phyloP scores from a whole-genome alignment of 2,329 filamentous ascomycete species.

The Metarhizium robertsii region DNA sequence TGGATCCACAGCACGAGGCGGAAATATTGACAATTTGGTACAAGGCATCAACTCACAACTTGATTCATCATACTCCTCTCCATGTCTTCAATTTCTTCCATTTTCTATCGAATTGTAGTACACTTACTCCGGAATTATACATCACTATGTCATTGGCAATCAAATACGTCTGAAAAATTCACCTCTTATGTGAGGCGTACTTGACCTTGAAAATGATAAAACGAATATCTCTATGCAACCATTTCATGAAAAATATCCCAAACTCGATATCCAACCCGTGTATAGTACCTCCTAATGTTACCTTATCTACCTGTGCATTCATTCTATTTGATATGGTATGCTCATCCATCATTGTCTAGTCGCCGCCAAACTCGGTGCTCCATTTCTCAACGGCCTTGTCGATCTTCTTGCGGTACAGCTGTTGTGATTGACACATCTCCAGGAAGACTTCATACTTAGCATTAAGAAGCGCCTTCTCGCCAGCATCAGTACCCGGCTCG shows the following conservation, averaged over 20 bases:
- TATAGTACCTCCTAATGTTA: neutral
- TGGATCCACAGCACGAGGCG: neutral
- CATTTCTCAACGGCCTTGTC: conserved; percentile 48
- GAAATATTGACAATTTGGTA: no score
- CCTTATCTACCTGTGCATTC: neutral
- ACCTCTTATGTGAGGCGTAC: neutral
- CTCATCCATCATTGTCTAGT: conserved; percentile 5
- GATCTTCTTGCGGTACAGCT: conserved; percentile 68
- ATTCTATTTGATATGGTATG: no score
- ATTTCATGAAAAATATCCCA: neutral
- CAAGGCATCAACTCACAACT: neutral
- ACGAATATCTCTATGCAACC: neutral
- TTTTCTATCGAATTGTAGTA: no score
- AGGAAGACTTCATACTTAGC: conserved; percentile 95
- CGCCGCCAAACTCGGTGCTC: conserved; percentile 18
- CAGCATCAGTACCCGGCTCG: conserved; percentile 59
- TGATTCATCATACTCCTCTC: neutral
- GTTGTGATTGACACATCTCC: conserved; percentile 81
- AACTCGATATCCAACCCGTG: neutral
- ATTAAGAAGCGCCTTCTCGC: conserved; percentile 70
- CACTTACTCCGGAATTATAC: no score
- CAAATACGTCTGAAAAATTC: no score
- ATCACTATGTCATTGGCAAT: no score
- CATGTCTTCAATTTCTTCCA: no score
- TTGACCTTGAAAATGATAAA: neutral